Evolutionary conservation across 2,329 filamentous ascomycete genomes (phyloP), one percentile per base, ranked within the genome.

Genomic region (Coccinonectria pachysandricola): DNA sequence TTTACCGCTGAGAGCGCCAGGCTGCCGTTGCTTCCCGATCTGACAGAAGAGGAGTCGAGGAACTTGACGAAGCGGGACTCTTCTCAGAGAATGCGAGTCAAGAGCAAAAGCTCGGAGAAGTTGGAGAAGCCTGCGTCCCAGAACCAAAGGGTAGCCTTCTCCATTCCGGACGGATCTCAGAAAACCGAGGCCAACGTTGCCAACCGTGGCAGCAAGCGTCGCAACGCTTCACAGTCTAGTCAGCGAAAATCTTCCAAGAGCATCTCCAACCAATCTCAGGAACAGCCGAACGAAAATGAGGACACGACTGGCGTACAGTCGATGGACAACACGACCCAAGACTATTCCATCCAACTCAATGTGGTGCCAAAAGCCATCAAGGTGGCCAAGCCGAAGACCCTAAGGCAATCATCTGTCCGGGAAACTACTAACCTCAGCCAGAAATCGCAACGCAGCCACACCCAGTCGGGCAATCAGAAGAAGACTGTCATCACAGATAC

Each of bases 161-260:
- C 59, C 3, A 46, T 62, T 7, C 58, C 60, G 4, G 52, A 54
- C 21, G 52, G 50, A 26, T 40, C 45, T 1, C 40, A 40, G 16
- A 46, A 49, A 37, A 42, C 26, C 23, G 31, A 32, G 26, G 48
- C 51, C 26, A 54, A 54, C 15, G 31, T 52, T 7, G 56, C 58
- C 7, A 62, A 61, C 37, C 51, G 53, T 26, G 55, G 58, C 8
- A 62, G 59, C 50, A 62, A 62, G 43, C 54, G 58, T 6, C 53
- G 54, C 24, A 52, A 31, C 15, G 31, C 33, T 11, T 19, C 17
- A 7, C 7, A 19, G 17, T 19, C 17, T 10, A 10, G 17, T 10
- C n/a, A n/a, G n/a, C 17, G 17, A 10, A 19, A 7, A 19, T 7
- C 7, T 10, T 19, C 17, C 10, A 7, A 48, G 31, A 39, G 33